Conservation (phyloP, 768 basidiomycete species). For the Paxillus involutus region DNA sequence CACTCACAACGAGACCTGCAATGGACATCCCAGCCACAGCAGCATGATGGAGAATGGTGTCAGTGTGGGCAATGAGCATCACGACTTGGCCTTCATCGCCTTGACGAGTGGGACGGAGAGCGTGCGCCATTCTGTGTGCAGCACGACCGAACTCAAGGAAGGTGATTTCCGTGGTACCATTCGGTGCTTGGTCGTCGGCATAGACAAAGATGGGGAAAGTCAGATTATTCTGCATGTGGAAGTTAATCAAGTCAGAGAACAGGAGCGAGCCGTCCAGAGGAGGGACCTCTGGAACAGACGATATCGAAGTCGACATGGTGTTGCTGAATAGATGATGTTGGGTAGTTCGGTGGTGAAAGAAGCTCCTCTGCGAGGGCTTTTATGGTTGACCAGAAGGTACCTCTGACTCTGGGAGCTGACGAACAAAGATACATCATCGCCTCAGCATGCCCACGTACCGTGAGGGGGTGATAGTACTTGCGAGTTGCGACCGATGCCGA, state of each 20-base stretch:
- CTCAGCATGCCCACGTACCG: no score
- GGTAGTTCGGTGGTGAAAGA: no score
- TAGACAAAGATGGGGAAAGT: slow-evolving; percentile 15
- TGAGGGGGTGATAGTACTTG: no score
- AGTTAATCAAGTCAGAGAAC: slow-evolving; percentile 23
- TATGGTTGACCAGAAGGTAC: background rate
- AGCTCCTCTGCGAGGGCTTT: background rate
- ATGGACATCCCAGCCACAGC: slow-evolving; percentile 24
- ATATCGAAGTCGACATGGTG: no score
- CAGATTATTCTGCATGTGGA: slow-evolving; percentile 20
- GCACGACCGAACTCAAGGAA: slow-evolving; percentile 31
- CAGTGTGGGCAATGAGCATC: slow-evolving; percentile 31
- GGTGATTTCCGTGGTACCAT: slow-evolving; percentile 14
- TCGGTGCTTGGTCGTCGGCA: slow-evolving; percentile 6
- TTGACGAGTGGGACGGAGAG: slow-evolving; percentile 15
- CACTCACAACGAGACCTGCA: slow-evolving; percentile 29
- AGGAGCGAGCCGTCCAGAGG: slow-evolving; percentile 19
- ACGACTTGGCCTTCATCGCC: slow-evolving; percentile 27
- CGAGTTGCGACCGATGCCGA: no score
- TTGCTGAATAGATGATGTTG: no score
- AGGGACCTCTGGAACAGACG: background rate
- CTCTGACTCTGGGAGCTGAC: no score
- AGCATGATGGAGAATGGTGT: slow-evolving; percentile 31
- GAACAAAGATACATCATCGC: no score
- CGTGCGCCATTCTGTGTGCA: slow-evolving; percentile 30